phyloP scores from a whole-genome alignment of 2,329 filamentous ascomycete genomes.

The Dactylellina cionopaga region DNA sequence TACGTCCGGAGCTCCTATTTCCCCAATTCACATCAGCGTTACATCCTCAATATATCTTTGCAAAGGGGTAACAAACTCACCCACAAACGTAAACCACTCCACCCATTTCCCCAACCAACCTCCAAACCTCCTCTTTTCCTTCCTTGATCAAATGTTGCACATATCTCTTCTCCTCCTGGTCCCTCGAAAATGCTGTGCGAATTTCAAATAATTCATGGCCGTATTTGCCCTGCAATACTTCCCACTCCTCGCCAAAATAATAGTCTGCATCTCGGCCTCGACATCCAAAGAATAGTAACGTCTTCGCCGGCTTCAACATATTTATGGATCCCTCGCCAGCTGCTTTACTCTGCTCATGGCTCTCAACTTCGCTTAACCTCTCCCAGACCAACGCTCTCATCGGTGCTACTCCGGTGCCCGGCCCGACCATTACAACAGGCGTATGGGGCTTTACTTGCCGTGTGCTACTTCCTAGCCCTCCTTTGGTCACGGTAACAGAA shows the following conservation, averaged over 20 bases:
- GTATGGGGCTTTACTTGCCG: conserved; percentile 61
- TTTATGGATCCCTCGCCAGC: conserved; percentile 37
- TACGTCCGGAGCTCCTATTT: conserved; percentile 68
- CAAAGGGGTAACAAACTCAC: conserved; percentile 45
- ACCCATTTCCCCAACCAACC: conserved; percentile 64
- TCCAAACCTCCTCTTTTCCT: conserved; percentile 64
- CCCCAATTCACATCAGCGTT: conserved; percentile 62
- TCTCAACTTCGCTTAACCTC: conserved; percentile 61
- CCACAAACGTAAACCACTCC: conserved; percentile 71
- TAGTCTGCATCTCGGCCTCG: conserved; percentile 79
- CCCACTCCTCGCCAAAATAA: conserved; percentile 84
- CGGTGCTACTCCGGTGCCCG: conserved; percentile 87
- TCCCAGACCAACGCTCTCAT: conserved; percentile 83
- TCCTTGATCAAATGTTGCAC: conserved; percentile 72
- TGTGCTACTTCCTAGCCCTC: conserved; percentile 62
- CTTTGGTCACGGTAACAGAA: conserved; percentile 68
- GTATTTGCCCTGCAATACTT: conserved; percentile 59
- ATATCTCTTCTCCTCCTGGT: conserved; percentile 70
- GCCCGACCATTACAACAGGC: conserved; percentile 80
- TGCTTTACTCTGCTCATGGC: not conserved
- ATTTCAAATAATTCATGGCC: conserved; percentile 65
- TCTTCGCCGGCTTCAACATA: conserved; percentile 60
- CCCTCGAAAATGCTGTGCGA: conserved; percentile 75
- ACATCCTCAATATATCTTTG: too few species aligned
- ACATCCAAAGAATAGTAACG: conserved; percentile 83